Conservation (phyloP, 129 eudicot genomes). For the Pittosporum tobira region DNA sequence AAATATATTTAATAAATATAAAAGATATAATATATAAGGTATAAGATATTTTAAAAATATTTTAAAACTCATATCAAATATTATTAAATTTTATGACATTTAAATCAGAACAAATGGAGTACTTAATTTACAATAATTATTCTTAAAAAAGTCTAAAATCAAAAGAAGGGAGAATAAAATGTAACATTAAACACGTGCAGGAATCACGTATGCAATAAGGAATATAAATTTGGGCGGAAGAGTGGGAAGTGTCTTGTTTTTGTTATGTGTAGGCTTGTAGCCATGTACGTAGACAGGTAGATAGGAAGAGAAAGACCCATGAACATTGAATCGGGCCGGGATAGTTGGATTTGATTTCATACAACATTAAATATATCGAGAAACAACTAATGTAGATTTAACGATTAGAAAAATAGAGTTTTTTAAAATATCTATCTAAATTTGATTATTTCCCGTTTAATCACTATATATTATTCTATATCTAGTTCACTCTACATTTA, state of each 20-base stretch:
- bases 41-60: too few relatives aligned
- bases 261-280: not conserved
- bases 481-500: too few relatives aligned
- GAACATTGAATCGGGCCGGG: not conserved
- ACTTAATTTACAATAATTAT: not conserved
- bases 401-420: not conserved
- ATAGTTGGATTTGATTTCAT: too few relatives aligned
- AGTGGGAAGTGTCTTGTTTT: conserved; percentile 1
- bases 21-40: too few relatives aligned
- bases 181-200: not conserved
- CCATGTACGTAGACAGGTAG: not conserved
- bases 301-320: not conserved
- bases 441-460: too few relatives aligned
- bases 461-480: too few relatives aligned
- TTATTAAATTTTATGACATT: not conserved
- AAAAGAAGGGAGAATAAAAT: not conserved
- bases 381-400: not conserved
- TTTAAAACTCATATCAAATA: too few relatives aligned
- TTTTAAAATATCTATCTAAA: too few relatives aligned
- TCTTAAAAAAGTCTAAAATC: not conserved
- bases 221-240: not conserved
- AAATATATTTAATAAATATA: too few relatives aligned
- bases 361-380: not conserved
- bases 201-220: not conserved
- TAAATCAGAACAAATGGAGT: too few relatives aligned